Evolutionary conservation across 192 early-diverging fungal genomes (phyloP).

Genomic region (Linderina pennispora): DNA sequence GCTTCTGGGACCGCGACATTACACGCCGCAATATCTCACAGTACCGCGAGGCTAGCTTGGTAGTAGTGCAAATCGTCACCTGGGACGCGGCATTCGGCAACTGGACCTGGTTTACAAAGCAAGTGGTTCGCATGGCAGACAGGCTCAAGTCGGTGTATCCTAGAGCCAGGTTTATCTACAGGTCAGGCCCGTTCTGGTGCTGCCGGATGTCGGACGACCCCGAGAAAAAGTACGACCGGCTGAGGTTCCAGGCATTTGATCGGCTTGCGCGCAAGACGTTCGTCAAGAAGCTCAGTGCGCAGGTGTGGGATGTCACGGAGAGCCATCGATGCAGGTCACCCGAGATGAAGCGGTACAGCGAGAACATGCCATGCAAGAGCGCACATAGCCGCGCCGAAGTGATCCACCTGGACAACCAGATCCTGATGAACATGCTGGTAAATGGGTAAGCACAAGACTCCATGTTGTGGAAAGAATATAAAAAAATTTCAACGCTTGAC

Average conservation of each 20-base stretch:
- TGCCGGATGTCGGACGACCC: slow-evolving; percentile 18
- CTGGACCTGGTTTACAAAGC: slow-evolving; percentile 3
- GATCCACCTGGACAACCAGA: slow-evolving; percentile 36
- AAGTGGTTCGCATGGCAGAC: slow-evolving; percentile 4
- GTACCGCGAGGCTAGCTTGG: slow-evolving; percentile 9
- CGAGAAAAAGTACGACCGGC: slow-evolving; percentile 21
- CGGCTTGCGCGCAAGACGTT: slow-evolving; percentile 10
- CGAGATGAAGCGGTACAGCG: slow-evolving; percentile 12
- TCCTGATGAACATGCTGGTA: slow-evolving; percentile 33
- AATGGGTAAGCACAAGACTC: too few species aligned
- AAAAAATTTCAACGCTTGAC: slow-evolving; percentile 48
- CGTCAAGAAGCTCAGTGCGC: slow-evolving; percentile 6
- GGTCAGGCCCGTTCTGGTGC: slow-evolving; percentile 36
- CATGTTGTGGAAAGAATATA: not conserved
- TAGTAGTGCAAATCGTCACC: slow-evolving; percentile 30
- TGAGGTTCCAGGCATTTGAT: slow-evolving; percentile 28
- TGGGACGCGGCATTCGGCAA: slow-evolving; percentile 30
- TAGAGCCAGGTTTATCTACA: slow-evolving; percentile 21
- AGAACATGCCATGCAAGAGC: slow-evolving; percentile 36
- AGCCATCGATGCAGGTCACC: slow-evolving; percentile 13
- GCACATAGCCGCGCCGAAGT: slow-evolving; percentile 23
- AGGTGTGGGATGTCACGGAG: slow-evolving; percentile 20
- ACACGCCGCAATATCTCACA: not conserved
- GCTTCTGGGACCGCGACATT: slow-evolving; percentile 36
- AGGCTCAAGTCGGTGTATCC: slow-evolving; percentile 20